These are phyloP conservation scores for Polymyxa betae DNA, from an alignment of 208 protist genomes.

Conservation along the genomic window DNA sequence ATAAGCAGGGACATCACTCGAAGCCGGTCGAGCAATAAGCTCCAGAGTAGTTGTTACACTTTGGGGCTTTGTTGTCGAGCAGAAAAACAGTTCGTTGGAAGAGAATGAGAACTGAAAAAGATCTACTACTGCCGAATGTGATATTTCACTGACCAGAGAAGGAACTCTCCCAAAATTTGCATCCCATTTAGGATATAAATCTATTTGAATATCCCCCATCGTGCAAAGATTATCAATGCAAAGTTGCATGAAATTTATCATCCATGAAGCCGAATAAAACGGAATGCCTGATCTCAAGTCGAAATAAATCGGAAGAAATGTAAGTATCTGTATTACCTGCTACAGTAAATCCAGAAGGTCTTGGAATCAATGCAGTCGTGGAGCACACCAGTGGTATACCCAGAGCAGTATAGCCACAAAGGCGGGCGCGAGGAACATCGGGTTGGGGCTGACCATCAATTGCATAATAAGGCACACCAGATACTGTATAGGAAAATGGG, in stretches of 20 bases:
- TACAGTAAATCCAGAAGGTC: neutral
- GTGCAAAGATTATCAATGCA: neutral
- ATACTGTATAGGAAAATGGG: neutral
- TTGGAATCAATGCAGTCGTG: neutral
- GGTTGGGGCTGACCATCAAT: neutral
- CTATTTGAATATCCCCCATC: neutral
- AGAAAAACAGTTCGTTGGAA: constrained; percentile 28
- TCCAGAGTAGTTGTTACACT: neutral
- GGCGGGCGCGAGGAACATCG: neutral
- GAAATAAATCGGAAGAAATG: neutral
- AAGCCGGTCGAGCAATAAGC: neutral
- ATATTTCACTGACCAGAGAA: too few species aligned
- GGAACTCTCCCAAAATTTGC: too few species aligned
- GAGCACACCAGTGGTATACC: neutral
- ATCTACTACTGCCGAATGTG: too few species aligned
- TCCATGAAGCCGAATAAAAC: constrained; percentile 11
- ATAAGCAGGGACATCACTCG: neutral
- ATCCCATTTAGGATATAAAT: constrained; percentile 35
- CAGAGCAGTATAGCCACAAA: constrained; percentile 4
- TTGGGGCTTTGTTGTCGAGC: neutral
- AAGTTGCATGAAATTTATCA: neutral
- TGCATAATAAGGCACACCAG: constrained; percentile 20
- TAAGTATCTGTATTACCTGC: neutral
- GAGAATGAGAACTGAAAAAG: constrained; percentile 49
- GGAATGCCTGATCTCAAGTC: neutral